Conservation (phyloP, 2,329 filamentous ascomycete genomes). For the Claviceps monticola region DNA sequence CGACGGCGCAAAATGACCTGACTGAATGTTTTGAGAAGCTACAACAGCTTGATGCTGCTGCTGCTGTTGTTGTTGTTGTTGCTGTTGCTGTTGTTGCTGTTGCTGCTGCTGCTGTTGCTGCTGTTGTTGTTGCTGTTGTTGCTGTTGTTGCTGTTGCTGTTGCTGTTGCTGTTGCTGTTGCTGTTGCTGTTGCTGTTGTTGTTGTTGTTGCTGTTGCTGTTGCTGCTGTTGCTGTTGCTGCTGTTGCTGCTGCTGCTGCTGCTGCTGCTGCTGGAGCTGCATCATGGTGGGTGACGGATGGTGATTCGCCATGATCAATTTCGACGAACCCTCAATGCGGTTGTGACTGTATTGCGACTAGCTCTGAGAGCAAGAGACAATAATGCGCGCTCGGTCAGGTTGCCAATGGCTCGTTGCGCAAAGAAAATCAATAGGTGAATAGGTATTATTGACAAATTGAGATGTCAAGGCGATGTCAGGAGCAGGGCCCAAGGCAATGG, state of each 20-base stretch:
- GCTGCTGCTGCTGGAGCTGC: conserved; percentile 38
- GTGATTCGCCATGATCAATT: conserved; percentile 53
- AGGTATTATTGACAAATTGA: background rate
- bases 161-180: conserved; percentile 35
- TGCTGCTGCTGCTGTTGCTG: conserved; percentile 39
- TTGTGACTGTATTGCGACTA: background rate
- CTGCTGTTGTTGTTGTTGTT: conserved; percentile 31
- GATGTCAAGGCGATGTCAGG: background rate
- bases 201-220: conserved; percentile 35
- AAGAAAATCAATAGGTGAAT: background rate
- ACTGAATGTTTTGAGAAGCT: conserved; percentile 40
- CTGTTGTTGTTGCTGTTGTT: conserved; percentile 42
- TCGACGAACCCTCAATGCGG: background rate
- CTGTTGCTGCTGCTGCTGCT: conserved; percentile 23
- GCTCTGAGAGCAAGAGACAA: background rate
- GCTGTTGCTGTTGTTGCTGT: conserved; percentile 28
- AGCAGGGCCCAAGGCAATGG: conserved; percentile 1
- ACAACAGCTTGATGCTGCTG: conserved; percentile 44
- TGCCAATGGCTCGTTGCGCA: background rate
- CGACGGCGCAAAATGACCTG: conserved; percentile 47
- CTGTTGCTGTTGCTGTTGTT: conserved; percentile 30
- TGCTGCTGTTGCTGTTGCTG: conserved; percentile 39
- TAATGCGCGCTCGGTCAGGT: background rate
- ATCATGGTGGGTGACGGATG: conserved; percentile 73
- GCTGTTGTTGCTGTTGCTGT: conserved; percentile 32